These are phyloP conservation scores for Cryptosporidium baileyi DNA, from an alignment of 169 alveolate species.

Conservation along the genomic window DNA sequence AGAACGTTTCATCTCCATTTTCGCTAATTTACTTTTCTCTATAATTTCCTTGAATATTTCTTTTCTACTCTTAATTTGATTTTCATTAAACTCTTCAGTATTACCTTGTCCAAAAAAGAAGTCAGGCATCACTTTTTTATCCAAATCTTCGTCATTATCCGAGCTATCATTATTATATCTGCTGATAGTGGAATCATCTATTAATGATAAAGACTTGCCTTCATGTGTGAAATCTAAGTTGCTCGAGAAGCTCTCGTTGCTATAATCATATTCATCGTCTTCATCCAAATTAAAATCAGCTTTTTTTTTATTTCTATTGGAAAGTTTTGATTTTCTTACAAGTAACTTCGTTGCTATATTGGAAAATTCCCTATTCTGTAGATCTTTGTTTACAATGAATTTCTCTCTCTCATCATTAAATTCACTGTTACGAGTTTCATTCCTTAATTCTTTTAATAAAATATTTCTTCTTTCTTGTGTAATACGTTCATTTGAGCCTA, in stretches of 20 bases:
- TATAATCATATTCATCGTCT: background rate
- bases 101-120: slow-evolving; percentile 61
- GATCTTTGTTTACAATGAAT: slow-evolving; percentile 1
- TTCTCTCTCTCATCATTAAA: slow-evolving; percentile 61
- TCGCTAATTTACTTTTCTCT: slow-evolving; percentile 43
- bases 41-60: slow-evolving; percentile 59
- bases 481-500: slow-evolving; percentile 14
- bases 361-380: too few species aligned
- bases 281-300: slow-evolving; percentile 16
- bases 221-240: slow-evolving; percentile 51
- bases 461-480: background rate
- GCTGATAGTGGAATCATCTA: slow-evolving; percentile 10
- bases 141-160: background rate
- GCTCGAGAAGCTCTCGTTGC: too few species aligned
- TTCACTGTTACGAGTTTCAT: slow-evolving; percentile 36
- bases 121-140: slow-evolving; percentile 21
- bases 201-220: slow-evolving; percentile 37
- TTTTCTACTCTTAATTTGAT: background rate
- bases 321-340: background rate
- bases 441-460: slow-evolving; percentile 7
- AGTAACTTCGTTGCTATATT: background rate
- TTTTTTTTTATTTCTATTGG: background rate
- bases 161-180: background rate
- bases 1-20: slow-evolving; percentile 47
- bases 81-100: background rate